Evolutionary conservation across 305 asterid species (phyloP), one percentile per base, ranked within the genome.

Genomic region (Striga hermonthica): DNA sequence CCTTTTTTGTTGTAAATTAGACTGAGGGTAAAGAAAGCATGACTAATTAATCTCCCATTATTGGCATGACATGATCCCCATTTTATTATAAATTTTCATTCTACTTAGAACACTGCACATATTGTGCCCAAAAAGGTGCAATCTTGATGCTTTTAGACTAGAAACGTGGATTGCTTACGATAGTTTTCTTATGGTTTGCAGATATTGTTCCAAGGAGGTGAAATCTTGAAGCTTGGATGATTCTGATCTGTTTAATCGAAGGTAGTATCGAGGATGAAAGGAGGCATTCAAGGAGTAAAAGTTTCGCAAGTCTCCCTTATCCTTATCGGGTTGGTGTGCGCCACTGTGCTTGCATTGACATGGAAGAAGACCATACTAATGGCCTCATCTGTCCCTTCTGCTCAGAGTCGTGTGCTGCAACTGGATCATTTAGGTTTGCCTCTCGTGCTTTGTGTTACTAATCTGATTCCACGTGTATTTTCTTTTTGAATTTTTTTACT

Each of bases 291-390:
- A 74, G 92, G 86, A 41, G 67, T 91, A 66, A 91, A 80, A 78
- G 78, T 78, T 66, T 74, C 88, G 22, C 98, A 87, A 79, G 83
- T 83, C 84, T 84, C 92, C 82, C 82, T 89, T 78, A 71, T 85
- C 84, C 95, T 91, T 74, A 78, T 91, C 4, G 83, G 83, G 58
- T 77, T 85, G 39, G 86, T 85, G 14, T 89, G 95, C 58, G 75
- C 65, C 10, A 85, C 89, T 5, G 86, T 89, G 78, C 82, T 91
- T 66, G 70, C 70, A 71, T 82, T 85, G 80, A 81, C 92, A 62
- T 87, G 88, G 89, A 81, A 86, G 14, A 91, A 83, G 72, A 85
- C 92, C 60, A 57, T 90, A 0, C 60, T 85, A 64, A 87, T 90
- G 65, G 57, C 90, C 12, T 70, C 94, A 66, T 72, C 83, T 53